Evolutionary conservation across 495 filamentous ascomycete genomes (phyloP), one percentile per base, ranked within the genome.

Genomic region (Cercophora samala): DNA sequence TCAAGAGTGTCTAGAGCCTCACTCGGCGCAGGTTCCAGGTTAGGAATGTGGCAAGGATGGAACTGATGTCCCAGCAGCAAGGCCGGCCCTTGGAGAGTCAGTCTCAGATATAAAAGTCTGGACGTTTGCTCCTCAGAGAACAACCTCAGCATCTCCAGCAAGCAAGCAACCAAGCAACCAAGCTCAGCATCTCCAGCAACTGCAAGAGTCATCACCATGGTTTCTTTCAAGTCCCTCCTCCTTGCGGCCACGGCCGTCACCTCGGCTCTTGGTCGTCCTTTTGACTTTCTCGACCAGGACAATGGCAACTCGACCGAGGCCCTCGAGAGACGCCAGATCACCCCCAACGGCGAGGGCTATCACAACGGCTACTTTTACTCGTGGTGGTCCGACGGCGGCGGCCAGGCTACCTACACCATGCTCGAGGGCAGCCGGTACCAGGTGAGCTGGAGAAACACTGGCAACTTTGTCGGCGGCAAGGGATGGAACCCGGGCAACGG

Each of bases 391-490:
- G 82, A 88, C 60, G 81, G 81, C 9, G 80, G 80, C 64, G 82
- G 80, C 32, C 68, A 73, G 56, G 83, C 85, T 1, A 79, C 75
- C 54, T 88, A 87, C 72, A 82, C 77, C 72, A 88, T 87, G 66
- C 78, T 78, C 53, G 69, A 74, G 25, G 79, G 71, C 9, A 84
- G 85, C n/a, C 72, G 76, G 29, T 89, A 87, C 75, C 75, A 73
- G 53, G 82, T 88, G 5, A 79, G 66, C n/a, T 88, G 85, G 86
- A 70, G 68, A 21, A 78, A 81, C 68, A 75, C 72, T 42, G 83
- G 82, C 51, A 85, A 86, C 76, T 88, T 87, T 58, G 83, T 86
- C 56, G 84, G 79, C 17, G 87, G 87, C 58, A 87, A 87, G 76
- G 86, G 86, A 26, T 88, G 85, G 86, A 78, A 80, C 66, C 80